A percentile compares a stretch with the other conserved stretches of the same genome.
These are phyloP conservation scores for Colletotrichum trifolii DNA, from an alignment of 2,329 filamentous ascomycete genomes.

Conservation along the genomic window DNA sequence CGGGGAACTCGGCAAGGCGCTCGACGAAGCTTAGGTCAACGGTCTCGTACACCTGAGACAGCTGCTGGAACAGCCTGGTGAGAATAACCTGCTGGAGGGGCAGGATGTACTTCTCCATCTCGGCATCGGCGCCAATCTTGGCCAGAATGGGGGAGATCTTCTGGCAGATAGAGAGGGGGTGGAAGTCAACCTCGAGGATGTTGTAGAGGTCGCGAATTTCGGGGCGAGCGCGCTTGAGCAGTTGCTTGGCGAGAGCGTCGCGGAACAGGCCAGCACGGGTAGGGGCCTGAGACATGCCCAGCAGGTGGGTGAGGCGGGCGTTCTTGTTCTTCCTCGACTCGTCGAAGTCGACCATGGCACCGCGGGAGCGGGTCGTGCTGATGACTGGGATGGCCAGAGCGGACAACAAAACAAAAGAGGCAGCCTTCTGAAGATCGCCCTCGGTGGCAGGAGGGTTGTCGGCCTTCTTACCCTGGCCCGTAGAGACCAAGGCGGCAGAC, in stretches of 20 bases:
- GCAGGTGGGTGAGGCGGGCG: slow-evolving; percentile 92
- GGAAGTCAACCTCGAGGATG: slow-evolving; percentile 99
- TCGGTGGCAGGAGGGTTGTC: slow-evolving; percentile 93
- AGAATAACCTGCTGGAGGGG: slow-evolving; percentile 98
- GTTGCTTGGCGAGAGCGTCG: slow-evolving; percentile 93
- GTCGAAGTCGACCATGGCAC: slow-evolving; percentile 95
- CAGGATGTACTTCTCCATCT: slow-evolving; percentile 97
- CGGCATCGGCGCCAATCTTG: slow-evolving; percentile 91
- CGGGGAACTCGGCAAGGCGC: slow-evolving; percentile 93
- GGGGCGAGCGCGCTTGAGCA: slow-evolving; percentile 90
- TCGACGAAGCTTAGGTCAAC: slow-evolving; percentile 95
- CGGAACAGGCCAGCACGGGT: slow-evolving; percentile 93
- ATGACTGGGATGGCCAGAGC: slow-evolving; percentile 99
- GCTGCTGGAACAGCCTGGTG: slow-evolving; percentile 97
- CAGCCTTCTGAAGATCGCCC: slow-evolving; percentile 90
- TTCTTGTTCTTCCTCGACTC: slow-evolving; percentile 99
- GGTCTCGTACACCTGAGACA: slow-evolving; percentile 98
- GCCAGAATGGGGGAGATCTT: slow-evolving; percentile 97
- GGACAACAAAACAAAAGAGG: slow-evolving; percentile 94
- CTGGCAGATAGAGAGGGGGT: slow-evolving; percentile 97
- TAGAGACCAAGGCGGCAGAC: slow-evolving; percentile 83
- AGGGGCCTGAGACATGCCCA: slow-evolving; percentile 91
- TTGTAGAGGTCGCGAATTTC: slow-evolving; percentile 98
- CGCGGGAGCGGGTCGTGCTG: slow-evolving; percentile 95
- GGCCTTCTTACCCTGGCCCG: slow-evolving; percentile 89